These are phyloP conservation scores for Cichorium intybus DNA, from an alignment of 140 eudicot species.

Conservation along the genomic window DNA sequence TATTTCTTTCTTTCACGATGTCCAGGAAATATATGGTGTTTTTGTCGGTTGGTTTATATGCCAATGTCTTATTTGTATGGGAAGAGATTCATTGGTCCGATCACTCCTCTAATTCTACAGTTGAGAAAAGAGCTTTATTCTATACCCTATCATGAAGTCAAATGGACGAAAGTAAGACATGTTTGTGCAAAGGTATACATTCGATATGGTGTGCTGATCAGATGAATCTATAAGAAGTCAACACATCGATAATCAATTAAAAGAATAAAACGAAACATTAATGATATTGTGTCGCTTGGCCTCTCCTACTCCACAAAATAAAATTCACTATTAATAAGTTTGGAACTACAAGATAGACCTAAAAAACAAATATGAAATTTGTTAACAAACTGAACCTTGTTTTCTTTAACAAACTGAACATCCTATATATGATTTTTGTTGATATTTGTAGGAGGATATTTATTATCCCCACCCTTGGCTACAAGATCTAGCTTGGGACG, in stretches of 20 bases:
- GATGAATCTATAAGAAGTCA: background rate
- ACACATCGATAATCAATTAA: background rate
- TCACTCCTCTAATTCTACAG: slow-evolving; percentile 60
- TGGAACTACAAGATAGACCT: no score
- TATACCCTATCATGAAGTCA: slow-evolving; percentile 55
- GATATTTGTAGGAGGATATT: slow-evolving; percentile 54
- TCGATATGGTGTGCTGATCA: no score
- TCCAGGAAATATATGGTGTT: slow-evolving; percentile 79
- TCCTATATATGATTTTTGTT: background rate
- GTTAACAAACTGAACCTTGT: no score
- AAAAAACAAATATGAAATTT: background rate
- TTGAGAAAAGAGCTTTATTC: slow-evolving; percentile 63
- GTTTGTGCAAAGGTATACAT: slow-evolving; percentile 50
- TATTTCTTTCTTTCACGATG: background rate
- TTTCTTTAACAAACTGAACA: background rate
- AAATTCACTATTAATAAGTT: no score
- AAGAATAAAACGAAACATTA: no score
- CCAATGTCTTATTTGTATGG: slow-evolving; percentile 92
- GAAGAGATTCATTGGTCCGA: slow-evolving; percentile 67
- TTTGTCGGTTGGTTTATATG: slow-evolving; percentile 80
- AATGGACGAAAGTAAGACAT: slow-evolving; percentile 62
- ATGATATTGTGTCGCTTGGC: no score
- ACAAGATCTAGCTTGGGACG: slow-evolving; percentile 83
- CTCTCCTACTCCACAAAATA: no score
- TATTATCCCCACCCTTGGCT: slow-evolving; percentile 78